phyloP scores from a whole-genome alignment of 1,284 basidiomycete species.

The Thelephora terrestris region DNA sequence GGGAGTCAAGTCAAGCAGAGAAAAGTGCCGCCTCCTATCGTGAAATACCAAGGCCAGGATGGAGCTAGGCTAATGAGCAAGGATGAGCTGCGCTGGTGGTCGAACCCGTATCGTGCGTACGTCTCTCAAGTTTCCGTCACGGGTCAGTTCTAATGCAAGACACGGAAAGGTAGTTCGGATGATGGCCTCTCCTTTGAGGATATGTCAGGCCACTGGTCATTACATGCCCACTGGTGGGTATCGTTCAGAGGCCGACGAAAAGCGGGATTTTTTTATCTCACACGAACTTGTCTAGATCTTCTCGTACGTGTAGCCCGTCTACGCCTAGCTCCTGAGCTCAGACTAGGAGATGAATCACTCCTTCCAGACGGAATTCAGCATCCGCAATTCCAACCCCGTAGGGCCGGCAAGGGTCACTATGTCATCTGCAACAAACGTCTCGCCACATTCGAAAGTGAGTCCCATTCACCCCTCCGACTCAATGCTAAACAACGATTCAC shows the following conservation, averaged over 20 bases:
- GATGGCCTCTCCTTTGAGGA: slow-evolving; percentile 51
- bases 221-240: slow-evolving; percentile 47
- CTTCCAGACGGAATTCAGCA: slow-evolving; percentile 64
- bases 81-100: slow-evolving; percentile 55
- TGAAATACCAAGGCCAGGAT: slow-evolving; percentile 22
- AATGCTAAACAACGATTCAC: not conserved
- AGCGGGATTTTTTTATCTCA: not conserved
- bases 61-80: slow-evolving; percentile 44
- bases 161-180: slow-evolving; percentile 48
- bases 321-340: slow-evolving; percentile 8
- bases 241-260: not conserved
- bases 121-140: no score
- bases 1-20: slow-evolving; percentile 6
- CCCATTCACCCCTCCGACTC: not conserved
- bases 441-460: not conserved
- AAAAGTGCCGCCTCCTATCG: slow-evolving; percentile 1
- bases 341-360: slow-evolving; percentile 18
- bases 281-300: slow-evolving; percentile 37
- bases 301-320: slow-evolving; percentile 47
- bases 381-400: slow-evolving; percentile 40
- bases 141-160: no score
- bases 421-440: slow-evolving; percentile 34
- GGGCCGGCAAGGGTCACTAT: slow-evolving; percentile 37
- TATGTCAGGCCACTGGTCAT: slow-evolving; percentile 38
- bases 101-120: slow-evolving; percentile 61